Evolutionary conservation across 495 filamentous ascomycete genomes (phyloP), one percentile per base, ranked within the genome.

Genomic region (Aspergillus affinis): DNA sequence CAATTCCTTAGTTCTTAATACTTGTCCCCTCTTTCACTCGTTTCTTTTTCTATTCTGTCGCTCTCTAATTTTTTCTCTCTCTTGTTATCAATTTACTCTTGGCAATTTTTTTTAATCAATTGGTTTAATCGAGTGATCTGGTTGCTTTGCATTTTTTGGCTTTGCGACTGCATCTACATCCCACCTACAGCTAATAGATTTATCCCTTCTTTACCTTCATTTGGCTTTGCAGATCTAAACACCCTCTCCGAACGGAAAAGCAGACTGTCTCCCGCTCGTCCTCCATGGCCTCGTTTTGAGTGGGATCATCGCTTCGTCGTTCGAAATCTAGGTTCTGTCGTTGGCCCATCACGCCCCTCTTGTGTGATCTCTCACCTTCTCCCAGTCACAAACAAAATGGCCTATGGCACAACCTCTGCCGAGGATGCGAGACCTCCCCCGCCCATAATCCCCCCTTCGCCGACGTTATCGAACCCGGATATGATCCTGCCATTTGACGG

Each of bases 391-490:
- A 46, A 45, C 50, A 55, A 55, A 27, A 64, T 61, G 54, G 18
- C 59, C 48, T 50, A 56, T 54, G 57, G 47, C 27, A 21, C 54
- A 27, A 44, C 61, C 49, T 41, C 57, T 4, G 29, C 53, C 18
- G 64, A 66, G 21, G 64, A 63, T 49, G 54, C 30, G 13, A 57
- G 41, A 21, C 57, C 56, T 60, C 63, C 44, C 50, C 63, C 67
- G 12, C 48, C 54, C n/a, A n/a, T n/a, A 2, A 63, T 68, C 32
- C 62, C 67, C 12, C 82, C 86, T 27, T 95, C 90, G 51, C 92
- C 92, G 48, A 94, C 92, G 8, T 76, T 97, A 59, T 92, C 91
- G n/a, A 92, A 95, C 72, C 91, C 91, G 41, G 91, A 94, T 71
- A 92, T 97, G 91, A 95, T 97, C 61, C 79, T 97, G 45, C 92